These are phyloP conservation scores for Macrocybe gigantea DNA, from an alignment of 768 basidiomycete genomes.

Conservation along the genomic window DNA sequence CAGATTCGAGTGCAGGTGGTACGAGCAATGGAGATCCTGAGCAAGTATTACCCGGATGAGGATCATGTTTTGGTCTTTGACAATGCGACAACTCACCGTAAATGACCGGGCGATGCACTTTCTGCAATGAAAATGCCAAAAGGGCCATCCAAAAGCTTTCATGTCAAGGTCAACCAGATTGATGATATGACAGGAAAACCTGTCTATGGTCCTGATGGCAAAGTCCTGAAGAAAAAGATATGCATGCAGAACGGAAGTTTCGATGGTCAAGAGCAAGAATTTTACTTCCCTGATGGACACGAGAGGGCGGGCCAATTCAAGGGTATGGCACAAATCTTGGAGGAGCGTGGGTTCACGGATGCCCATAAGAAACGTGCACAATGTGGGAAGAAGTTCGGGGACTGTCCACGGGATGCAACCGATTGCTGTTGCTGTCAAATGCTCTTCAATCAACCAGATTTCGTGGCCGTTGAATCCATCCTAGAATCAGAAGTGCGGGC, in stretches of 20 bases:
- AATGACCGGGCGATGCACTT: conserved; percentile 14
- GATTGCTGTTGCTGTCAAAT: conserved; percentile 25
- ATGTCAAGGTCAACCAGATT: conserved; percentile 2
- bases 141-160: conserved; percentile 6
- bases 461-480: conserved; percentile 12
- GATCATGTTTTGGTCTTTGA: conserved; percentile 8
- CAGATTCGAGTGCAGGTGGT: conserved; percentile 16
- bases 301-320: conserved; percentile 19
- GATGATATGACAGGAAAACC: conserved; percentile 15
- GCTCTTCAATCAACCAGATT: conserved; percentile 27
- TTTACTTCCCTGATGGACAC: conserved; percentile 1
- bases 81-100: conserved; percentile 20
- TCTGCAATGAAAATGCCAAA: conserved; percentile 23
- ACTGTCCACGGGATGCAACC: background rate
- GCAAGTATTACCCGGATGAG: conserved; percentile 14
- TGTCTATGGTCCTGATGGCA: background rate
- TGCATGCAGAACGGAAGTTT: conserved; percentile 1
- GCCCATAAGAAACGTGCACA: background rate
- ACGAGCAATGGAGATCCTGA: conserved; percentile 18
- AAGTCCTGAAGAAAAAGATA: conserved; percentile 14
- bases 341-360: too few species aligned
- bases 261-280: background rate
- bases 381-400: background rate
- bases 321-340: conserved; percentile 18
- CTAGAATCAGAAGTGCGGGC: conserved; percentile 5